phyloP scores from a whole-genome alignment of 139 green algal genomes.

The Klebsormidium nitens region DNA sequence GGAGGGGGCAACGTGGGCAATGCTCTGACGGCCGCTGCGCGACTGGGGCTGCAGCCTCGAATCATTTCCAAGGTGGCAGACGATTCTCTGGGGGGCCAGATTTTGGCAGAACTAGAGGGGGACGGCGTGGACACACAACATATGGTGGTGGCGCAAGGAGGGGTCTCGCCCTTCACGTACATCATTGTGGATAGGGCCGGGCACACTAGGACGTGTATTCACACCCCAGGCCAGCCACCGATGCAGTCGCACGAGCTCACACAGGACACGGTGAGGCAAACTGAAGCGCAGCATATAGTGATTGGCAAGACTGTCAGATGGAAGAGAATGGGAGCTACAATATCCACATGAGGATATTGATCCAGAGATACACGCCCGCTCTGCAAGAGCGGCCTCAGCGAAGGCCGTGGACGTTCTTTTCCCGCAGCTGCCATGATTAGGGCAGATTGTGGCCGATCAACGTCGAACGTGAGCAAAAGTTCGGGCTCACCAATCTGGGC shows the following conservation, averaged over 20 bases:
- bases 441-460: no score
- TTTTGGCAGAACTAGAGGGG: slow-evolving; percentile 63
- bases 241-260: slow-evolving; percentile 63
- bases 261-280: slow-evolving; percentile 1
- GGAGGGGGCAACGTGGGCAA: slow-evolving; percentile 94
- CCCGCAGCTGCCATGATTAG: no score
- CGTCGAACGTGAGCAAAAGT: no score
- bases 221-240: slow-evolving; percentile 70
- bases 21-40: slow-evolving; percentile 79
- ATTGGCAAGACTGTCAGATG: no score
- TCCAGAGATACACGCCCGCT: no score
- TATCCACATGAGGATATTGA: no score
- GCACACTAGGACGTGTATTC: slow-evolving; percentile 73
- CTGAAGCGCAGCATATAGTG: no score
- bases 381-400: no score
- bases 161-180: slow-evolving; percentile 89
- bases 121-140: slow-evolving; percentile 76
- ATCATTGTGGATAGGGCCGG: slow-evolving; percentile 88
- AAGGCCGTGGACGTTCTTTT: no score
- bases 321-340: no score
- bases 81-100: slow-evolving; percentile 35
- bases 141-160: slow-evolving; percentile 55
- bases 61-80: slow-evolving; percentile 73
- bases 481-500: no score
- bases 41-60: slow-evolving; percentile 64